Evolutionary conservation across 169 alveolate species (phyloP), one percentile per base, ranked within the genome.

Genomic region (Theileria orientalis): DNA sequence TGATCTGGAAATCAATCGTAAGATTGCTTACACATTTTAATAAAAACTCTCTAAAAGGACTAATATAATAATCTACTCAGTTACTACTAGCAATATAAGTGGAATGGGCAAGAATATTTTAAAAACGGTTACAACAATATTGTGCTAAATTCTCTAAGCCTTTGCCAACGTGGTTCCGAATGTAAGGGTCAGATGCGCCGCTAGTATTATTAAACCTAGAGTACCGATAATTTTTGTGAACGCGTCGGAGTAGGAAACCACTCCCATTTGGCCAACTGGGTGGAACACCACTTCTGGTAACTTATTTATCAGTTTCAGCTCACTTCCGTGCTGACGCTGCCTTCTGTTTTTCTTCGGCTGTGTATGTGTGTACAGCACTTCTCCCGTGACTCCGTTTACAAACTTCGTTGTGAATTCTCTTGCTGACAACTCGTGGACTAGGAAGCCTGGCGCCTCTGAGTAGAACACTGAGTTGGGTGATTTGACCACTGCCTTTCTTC

Each of bases 221-320:
- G 95, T 90, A 19, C 95, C 95, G 62, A 90, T 92, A 41, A 92
- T 89, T 33, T 75, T 90, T 23, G 91, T 91, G 67, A 92, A 92
- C 25, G 94, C 85, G 70, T 90, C 95, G 60, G 79, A 83, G 32
- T 92, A 90, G 1, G 94, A 90, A 59, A 86, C 83, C 30, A 76
- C 74, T 3, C 90, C 95, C 85, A 85, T 79, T 8, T 74, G 85
- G 25, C 94, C 94, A 9, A 92, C 67, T 25, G 94, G 94, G 49
- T 57, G 78, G 44, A 82, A 85, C 23, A 62, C 30, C 21, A 92
- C 95, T 23, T 73, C 84, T 14, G 95, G 95, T 64, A 92, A 54
- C 19, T 84, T 82, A 23, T 90, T 66, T 25, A 83, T 76, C 56
- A 85, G 33, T 68, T 90, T 89, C 63, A 90, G 63, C 41, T 87